These are phyloP conservation scores for Aspergillus sp. DNA, from an alignment of 2,329 filamentous ascomycete species.

Conservation along the genomic window DNA sequence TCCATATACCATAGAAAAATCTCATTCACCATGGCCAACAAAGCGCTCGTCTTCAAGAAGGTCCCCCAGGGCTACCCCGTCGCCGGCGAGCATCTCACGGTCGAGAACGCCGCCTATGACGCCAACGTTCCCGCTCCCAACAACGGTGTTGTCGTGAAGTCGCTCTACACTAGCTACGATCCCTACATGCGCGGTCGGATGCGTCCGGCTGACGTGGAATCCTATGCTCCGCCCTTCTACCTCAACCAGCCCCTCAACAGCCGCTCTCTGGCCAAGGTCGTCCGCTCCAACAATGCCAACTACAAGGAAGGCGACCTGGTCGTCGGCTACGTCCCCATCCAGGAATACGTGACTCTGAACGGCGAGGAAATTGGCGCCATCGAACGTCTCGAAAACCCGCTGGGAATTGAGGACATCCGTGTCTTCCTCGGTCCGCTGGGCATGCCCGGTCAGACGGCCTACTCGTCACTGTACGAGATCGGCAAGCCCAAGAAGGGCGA, in stretches of 20 bases:
- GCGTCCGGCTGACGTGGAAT: constrained; percentile 56
- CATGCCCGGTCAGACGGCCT: constrained; percentile 71
- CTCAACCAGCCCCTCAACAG: constrained; percentile 59
- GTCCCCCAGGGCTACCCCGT: constrained; percentile 60
- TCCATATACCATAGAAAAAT: not conserved
- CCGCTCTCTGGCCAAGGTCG: constrained; percentile 56
- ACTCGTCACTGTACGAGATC: constrained; percentile 65
- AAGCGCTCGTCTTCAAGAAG: constrained; percentile 65
- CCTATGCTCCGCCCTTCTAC: constrained; percentile 58
- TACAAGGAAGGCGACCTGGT: constrained; percentile 63
- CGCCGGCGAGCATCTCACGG: constrained; percentile 58
- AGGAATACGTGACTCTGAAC: constrained; percentile 59
- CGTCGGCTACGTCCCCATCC: constrained; percentile 48
- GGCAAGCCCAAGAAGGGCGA: constrained; percentile 67
- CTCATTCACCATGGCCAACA: constrained; percentile 47
- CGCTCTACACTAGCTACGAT: constrained; percentile 69
- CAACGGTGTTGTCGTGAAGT: constrained; percentile 61
- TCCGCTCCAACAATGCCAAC: constrained; percentile 57
- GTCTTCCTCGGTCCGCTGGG: constrained; percentile 68
- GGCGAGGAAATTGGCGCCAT: constrained; percentile 39
- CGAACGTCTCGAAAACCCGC: constrained; percentile 58
- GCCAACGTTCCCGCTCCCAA: constrained; percentile 46
- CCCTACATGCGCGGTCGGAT: constrained; percentile 78
- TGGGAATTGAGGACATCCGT: constrained; percentile 40
- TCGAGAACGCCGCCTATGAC: constrained; percentile 63